These are phyloP conservation scores for Neonectria hederae DNA, from an alignment of 2,329 filamentous ascomycete genomes.

Conservation along the genomic window DNA sequence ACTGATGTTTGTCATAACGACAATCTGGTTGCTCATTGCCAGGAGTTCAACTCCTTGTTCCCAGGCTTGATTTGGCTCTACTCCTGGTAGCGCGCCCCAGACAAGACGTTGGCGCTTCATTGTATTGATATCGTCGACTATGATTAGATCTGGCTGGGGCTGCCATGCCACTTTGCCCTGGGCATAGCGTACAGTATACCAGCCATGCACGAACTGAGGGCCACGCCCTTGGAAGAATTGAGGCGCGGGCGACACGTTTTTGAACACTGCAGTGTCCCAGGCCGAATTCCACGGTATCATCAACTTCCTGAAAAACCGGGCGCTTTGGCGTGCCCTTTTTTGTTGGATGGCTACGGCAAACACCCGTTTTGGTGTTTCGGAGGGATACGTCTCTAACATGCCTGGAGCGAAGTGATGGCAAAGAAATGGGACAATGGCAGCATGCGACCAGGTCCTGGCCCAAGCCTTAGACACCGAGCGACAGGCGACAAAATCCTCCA, in stretches of 20 bases:
- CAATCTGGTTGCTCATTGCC: slow-evolving; percentile 5
- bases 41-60: not conserved
- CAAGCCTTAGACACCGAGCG: slow-evolving; percentile 41
- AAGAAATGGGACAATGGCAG: slow-evolving; percentile 30
- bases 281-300: slow-evolving; percentile 28
- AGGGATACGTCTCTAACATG: slow-evolving; percentile 31
- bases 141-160: slow-evolving; percentile 24
- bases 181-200: slow-evolving; percentile 33
- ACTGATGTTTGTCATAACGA: not conserved
- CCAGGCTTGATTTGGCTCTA: slow-evolving; percentile 26
- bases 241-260: not conserved
- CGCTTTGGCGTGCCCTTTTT: slow-evolving; percentile 29
- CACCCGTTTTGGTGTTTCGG: slow-evolving; percentile 7
- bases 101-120: slow-evolving; percentile 33
- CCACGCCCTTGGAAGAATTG: not conserved
- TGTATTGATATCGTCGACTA: slow-evolving; percentile 40
- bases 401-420: slow-evolving; percentile 43
- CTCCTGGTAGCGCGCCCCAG: slow-evolving; percentile 7
- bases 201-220: not conserved
- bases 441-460: slow-evolving; percentile 38
- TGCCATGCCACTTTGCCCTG: slow-evolving; percentile 43
- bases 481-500: slow-evolving; percentile 42
- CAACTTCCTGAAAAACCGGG: slow-evolving; percentile 2
- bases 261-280: slow-evolving; percentile 20
- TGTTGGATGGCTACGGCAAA: slow-evolving; percentile 24